Evolutionary conservation across 306 rosid genomes (phyloP).

Genomic region (Prunus mongolica): DNA sequence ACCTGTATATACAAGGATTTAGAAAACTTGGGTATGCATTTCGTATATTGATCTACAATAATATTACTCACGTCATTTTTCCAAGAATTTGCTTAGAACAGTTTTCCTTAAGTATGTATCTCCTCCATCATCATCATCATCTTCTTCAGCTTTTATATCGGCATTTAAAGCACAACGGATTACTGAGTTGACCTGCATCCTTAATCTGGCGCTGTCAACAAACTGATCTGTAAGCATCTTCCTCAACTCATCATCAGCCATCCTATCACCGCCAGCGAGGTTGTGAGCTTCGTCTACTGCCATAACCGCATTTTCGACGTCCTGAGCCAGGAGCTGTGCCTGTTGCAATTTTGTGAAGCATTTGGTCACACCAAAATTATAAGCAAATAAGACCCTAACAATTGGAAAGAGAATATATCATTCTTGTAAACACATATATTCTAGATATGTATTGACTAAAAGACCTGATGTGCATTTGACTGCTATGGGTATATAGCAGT

Average conservation of each 20-base stretch:
- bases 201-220: constrained; percentile 77
- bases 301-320: constrained; percentile 45
- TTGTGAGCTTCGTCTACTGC: constrained; percentile 31
- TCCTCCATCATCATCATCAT: constrained; percentile 43
- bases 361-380: not conserved
- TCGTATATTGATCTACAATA: not conserved
- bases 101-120: constrained; percentile 49
- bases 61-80: constrained; percentile 32
- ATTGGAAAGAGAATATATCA: not conserved
- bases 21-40: not conserved
- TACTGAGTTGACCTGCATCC: constrained; percentile 76
- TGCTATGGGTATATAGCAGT: not conserved
- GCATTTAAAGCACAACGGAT: constrained; percentile 65
- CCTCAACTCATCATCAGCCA: constrained; percentile 52
- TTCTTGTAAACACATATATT: not conserved
- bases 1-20: not conserved
- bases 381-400: not conserved
- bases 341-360: constrained; percentile 33
- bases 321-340: constrained; percentile 92
- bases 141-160: constrained; percentile 36
- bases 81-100: constrained; percentile 65
- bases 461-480: not conserved
- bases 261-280: constrained; percentile 21
- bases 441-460: not conserved
- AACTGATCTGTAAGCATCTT: constrained; percentile 62